Conservation (phyloP, 805 yeast species). For the Kurtzmaniella cleridarum region DNA sequence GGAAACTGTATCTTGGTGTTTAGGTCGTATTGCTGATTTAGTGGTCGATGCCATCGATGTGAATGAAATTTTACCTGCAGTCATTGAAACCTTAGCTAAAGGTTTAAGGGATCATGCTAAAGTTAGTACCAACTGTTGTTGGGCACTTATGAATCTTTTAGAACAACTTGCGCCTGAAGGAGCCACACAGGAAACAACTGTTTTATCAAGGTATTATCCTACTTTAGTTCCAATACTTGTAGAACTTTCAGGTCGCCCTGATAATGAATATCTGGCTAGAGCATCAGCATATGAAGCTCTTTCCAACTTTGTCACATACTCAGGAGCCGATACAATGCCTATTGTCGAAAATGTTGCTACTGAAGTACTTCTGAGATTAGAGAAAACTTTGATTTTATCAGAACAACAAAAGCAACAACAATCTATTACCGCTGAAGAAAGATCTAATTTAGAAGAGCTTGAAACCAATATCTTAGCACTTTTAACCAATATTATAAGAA, state of each 20-base stretch:
- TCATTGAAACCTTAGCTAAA: slow-evolving; percentile 63
- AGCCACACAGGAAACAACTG: slow-evolving; percentile 44
- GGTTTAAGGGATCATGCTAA: slow-evolving; percentile 93
- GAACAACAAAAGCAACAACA: slow-evolving; percentile 9
- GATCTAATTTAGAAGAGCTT: slow-evolving; percentile 76
- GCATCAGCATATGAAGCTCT: slow-evolving; percentile 97
- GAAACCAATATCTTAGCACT: slow-evolving; percentile 78
- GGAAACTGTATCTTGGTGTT: slow-evolving; percentile 98
- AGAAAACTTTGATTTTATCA: slow-evolving; percentile 52
- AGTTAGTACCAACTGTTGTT: slow-evolving; percentile 94
- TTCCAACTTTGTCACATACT: slow-evolving; percentile 70
- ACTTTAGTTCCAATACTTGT: slow-evolving; percentile 65
- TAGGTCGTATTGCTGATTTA: slow-evolving; percentile 91
- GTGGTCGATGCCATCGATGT: slow-evolving; percentile 72
- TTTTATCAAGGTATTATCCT: slow-evolving; percentile 70
- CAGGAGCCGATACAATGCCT: slow-evolving; percentile 65
- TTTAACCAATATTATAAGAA: slow-evolving; percentile 77
- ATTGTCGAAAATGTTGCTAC: slow-evolving; percentile 68
- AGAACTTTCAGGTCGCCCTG: slow-evolving; percentile 61
- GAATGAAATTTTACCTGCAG: slow-evolving; percentile 58
- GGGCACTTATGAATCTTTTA: slow-evolving; percentile 89
- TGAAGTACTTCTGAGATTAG: slow-evolving; percentile 68
- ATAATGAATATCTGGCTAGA: slow-evolving; percentile 82
- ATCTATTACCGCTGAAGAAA: slow-evolving; percentile 62
- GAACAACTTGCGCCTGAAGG: slow-evolving; percentile 70